Base-by-base conservation (phyloP, 2,329 filamentous ascomycete species). In the Xylariaceae sp. region DNA sequence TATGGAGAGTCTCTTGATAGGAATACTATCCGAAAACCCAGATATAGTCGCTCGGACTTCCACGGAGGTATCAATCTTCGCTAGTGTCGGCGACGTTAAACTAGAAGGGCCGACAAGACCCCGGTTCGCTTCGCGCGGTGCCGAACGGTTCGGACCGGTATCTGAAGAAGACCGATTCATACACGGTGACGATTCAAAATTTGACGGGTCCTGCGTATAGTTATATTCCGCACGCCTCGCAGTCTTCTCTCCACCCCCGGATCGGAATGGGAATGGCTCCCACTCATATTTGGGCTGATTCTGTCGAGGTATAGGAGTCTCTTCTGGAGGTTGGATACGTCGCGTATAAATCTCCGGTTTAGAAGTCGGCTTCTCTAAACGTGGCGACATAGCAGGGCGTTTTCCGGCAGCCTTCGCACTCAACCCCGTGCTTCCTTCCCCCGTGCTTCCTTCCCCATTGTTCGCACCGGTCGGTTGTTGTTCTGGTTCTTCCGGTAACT, bases 381-480 rank as follows among this genome's bases (percentile, higher is more conserved):
- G 55, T 44, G 44, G 35, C 32, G 43, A 58, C 7, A 49, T 60
- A 4, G 61, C 70, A 7, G 76, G 75, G 47, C 72, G 74, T 58
- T 81, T 81, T 2, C 77, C 79, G 8, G 73, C 71, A 27, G 76
- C 73, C 61, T 79, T 80, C 12, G 72, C 69, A 58, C 74, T 78
- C 52, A 70, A 47, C 1, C 54, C 57, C 12, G 59, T 53, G 19
- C 37, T 48, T 32, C 31, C 53, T 37, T 63, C 58, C 27, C 53
- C 57, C 11, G 19, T 53, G 19, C 37, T 48, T 32, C 31, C 53
- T 37, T 63, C 58, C 27, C 53, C 57, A 8, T 60, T 62, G 26
- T 50, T 58, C 11, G 49, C 44, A 12, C 37, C 39, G 6, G 47
- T 44, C 9, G 47, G 12, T 31, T 53, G 44, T n/a, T 50, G 53